Base-by-base conservation (phyloP, 2,329 filamentous ascomycete genomes). In the Epichloe aotearoae region DNA sequence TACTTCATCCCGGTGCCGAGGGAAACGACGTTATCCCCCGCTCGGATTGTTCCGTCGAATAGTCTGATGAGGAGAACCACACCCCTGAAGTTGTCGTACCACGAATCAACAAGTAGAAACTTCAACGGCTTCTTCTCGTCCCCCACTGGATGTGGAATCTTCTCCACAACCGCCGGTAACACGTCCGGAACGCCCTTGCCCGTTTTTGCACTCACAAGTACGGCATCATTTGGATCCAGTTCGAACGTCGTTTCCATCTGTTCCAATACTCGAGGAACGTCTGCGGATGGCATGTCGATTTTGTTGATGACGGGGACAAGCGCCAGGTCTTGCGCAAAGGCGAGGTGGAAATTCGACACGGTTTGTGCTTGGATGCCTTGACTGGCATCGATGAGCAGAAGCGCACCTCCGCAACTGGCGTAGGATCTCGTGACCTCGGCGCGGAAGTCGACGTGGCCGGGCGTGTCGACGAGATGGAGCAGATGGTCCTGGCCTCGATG, bases 291-390 rank as follows among this genome's bases (percentile, higher is more conserved):
- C 61, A 98, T 78, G 65, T 98, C 93, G 50, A 98, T 85, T 73
- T 98, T 98, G 73, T 98, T 98, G 61, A 98, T 79, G 23, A 98
- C 88, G 0, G 93, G 93, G 3, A 98, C 81, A 54, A 98, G 77
- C 20, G 82, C 77, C 48, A 98, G 71, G 15, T 88, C 88, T 66
- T 97, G 88, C 1, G 91, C 83, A 68, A 98, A 98, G 7, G 93
- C 93, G 23, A 97, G 80, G 65, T 97, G 96, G 70, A 98, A 98
- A 67, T 98, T 98, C 54, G 93, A 93, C 8, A 98, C 93, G 0
- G 93, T 98, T 73, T 98, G 93, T 5, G 93, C 93, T 70, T 98
- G 93, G 2, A 98, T 83, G 44, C 93, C 93, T 69, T 98, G 93
- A 58, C 87, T 95, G 7, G 91, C 93, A 73, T 98, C 93, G 3